These are phyloP conservation scores for Podila horticola DNA, from an alignment of 192 early-diverging fungal species.

Conservation along the genomic window DNA sequence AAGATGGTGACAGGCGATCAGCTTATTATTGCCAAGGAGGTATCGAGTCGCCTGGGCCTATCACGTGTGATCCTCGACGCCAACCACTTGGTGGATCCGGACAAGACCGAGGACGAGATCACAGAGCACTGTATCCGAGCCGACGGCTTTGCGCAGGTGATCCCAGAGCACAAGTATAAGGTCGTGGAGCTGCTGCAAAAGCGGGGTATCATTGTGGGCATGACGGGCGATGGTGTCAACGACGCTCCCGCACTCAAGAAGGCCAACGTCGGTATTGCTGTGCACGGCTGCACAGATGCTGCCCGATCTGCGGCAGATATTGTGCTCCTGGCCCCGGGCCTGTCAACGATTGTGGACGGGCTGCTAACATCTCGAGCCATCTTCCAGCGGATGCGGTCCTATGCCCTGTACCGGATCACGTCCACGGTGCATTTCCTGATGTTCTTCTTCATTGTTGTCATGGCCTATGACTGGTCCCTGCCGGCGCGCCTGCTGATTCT, in stretches of 20 bases:
- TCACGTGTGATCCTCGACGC: conserved; percentile 91
- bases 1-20: conserved; percentile 99
- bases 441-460: conserved; percentile 93
- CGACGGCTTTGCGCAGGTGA: conserved; percentile 97
- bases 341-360: conserved; percentile 94
- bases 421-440: conserved; percentile 96
- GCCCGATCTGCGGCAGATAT: conserved; percentile 96
- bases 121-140: conserved; percentile 87
- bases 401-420: conserved; percentile 94
- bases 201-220: conserved; percentile 83
- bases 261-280: conserved; percentile 97
- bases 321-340: conserved; percentile 88
- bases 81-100: conserved; percentile 80
- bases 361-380: conserved; percentile 91
- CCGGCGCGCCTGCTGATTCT: conserved; percentile 84
- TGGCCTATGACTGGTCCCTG: conserved; percentile 86
- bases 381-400: conserved; percentile 95
- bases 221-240: conserved; percentile 98
- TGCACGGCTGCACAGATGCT: conserved; percentile 95
- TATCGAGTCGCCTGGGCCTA: conserved; percentile 90
- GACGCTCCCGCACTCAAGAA: conserved; percentile 98
- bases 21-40: conserved; percentile 93
- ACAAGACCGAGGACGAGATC: conserved; percentile 80
- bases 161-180: conserved; percentile 97
- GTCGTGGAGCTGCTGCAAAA: conserved; percentile 95